Evolutionary conservation across 2,329 filamentous ascomycete species (phyloP).

Genomic region (Coniella vitis): DNA sequence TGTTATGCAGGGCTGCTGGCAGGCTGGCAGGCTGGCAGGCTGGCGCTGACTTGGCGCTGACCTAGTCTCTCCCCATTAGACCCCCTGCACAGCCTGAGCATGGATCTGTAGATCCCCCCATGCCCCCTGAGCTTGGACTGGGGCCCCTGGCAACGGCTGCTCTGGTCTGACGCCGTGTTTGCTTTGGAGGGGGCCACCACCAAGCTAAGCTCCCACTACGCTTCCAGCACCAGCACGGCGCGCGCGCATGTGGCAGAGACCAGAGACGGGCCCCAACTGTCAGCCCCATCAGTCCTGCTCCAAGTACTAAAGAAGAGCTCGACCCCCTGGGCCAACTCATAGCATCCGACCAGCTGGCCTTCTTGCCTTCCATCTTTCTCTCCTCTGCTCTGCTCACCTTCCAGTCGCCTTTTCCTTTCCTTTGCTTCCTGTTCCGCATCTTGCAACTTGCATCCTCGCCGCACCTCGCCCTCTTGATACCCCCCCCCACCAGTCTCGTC

Average conservation of each 20-base stretch:
- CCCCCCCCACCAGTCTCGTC: constrained; percentile 3
- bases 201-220: neutral
- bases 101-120: constrained; percentile 8
- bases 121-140: constrained; percentile 1
- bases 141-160: constrained; percentile 3
- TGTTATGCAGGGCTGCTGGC: no score
- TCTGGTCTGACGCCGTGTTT: constrained; percentile 3
- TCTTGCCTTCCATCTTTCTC: constrained; percentile 8
- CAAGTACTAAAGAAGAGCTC: constrained; percentile 17
- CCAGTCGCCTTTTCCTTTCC: constrained; percentile 3
- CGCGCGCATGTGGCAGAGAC: constrained; percentile 2
- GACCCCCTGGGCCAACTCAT: constrained; percentile 11
- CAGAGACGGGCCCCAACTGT: neutral
- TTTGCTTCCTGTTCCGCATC: neutral
- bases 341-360: constrained; percentile 10
- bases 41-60: neutral
- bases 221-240: neutral
- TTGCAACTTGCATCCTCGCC: neutral
- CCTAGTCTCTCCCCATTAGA: neutral
- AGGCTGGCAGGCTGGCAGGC: no score
- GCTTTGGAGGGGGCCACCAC: neutral
- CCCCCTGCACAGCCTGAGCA: neutral
- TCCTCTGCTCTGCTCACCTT: constrained; percentile 2
- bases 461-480: constrained; percentile 11
- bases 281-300: constrained; percentile 1